Evolutionary conservation across 2,329 filamentous ascomycete species (phyloP).

Genomic region (Sporothrix curviconia): DNA sequence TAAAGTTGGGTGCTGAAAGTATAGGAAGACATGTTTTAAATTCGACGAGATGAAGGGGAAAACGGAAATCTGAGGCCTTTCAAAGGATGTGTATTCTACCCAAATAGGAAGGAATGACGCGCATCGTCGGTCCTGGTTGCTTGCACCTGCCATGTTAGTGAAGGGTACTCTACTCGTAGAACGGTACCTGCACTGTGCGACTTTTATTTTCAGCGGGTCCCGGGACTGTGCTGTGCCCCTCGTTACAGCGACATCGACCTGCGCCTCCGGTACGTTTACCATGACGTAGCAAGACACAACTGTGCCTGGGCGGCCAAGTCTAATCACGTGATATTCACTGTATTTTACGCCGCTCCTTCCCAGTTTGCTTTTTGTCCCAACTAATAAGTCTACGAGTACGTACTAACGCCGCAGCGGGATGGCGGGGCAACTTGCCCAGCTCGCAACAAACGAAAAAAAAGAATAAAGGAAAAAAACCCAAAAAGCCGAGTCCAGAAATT

Average conservation of each 20-base stretch:
- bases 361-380: conserved; percentile 1
- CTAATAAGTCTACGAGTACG: no score
- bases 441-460: not conserved
- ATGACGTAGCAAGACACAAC: conserved; percentile 1
- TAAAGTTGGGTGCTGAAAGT: not conserved
- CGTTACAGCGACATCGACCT: not conserved
- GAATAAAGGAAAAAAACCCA: conserved; percentile 1
- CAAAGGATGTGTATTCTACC: not conserved
- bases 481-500: not conserved
- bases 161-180: no score
- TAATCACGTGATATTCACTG: not conserved
- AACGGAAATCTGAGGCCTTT: not conserved
- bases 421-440: conserved; percentile 15
- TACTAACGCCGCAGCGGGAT: conserved; percentile 6
- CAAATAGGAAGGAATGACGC: conserved; percentile 5
- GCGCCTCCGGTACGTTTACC: no score
- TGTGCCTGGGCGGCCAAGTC: not conserved
- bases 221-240: not conserved
- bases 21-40: not conserved
- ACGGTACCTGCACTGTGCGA: conserved; percentile 3
- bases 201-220: not conserved
- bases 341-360: not conserved
- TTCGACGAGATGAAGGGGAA: not conserved
- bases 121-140: not conserved
- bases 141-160: not conserved